These are phyloP conservation scores for Thielaviopsis ethacetica DNA, from an alignment of 2,329 filamentous ascomycete species.

Conservation along the genomic window DNA sequence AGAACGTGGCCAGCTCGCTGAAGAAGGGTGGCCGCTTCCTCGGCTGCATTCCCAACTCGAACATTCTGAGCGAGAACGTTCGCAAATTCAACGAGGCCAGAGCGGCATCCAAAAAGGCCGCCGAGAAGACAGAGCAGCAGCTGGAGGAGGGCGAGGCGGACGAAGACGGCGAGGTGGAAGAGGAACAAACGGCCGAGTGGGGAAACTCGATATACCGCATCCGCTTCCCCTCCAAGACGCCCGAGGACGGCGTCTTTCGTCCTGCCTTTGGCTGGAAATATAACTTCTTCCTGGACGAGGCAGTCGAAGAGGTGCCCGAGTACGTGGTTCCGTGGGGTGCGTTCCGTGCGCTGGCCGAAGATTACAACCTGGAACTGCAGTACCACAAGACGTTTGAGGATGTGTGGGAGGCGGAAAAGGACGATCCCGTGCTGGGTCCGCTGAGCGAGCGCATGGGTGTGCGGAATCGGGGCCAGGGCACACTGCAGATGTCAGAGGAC, in stretches of 20 bases:
- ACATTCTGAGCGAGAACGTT: conserved; percentile 70
- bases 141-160: conserved; percentile 20
- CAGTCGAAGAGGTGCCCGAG: conserved; percentile 89
- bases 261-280: conserved; percentile 97
- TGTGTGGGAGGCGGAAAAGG: conserved; percentile 83
- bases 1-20: conserved; percentile 75
- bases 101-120: conserved; percentile 18
- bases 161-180: conserved; percentile 36
- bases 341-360: conserved; percentile 85
- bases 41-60: conserved; percentile 92
- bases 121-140: conserved; percentile 20
- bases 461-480: conserved; percentile 49
- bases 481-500: conserved; percentile 57
- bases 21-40: conserved; percentile 93
- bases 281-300: conserved; percentile 88
- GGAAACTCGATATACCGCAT: conserved; percentile 89
- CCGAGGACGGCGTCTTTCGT: conserved; percentile 76
- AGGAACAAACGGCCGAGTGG: conserved; percentile 60
- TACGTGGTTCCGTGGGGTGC: conserved; percentile 98
- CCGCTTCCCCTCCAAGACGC: conserved; percentile 68
- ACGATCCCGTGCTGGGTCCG: conserved; percentile 63
- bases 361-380: conserved; percentile 90
- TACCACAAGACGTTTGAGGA: conserved; percentile 85
- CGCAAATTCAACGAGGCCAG: conserved; percentile 45
- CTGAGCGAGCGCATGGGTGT: conserved; percentile 95